Evolutionary conservation across 2,329 filamentous ascomycete species (phyloP).

Genomic region (Colletotrichum sublineola): DNA sequence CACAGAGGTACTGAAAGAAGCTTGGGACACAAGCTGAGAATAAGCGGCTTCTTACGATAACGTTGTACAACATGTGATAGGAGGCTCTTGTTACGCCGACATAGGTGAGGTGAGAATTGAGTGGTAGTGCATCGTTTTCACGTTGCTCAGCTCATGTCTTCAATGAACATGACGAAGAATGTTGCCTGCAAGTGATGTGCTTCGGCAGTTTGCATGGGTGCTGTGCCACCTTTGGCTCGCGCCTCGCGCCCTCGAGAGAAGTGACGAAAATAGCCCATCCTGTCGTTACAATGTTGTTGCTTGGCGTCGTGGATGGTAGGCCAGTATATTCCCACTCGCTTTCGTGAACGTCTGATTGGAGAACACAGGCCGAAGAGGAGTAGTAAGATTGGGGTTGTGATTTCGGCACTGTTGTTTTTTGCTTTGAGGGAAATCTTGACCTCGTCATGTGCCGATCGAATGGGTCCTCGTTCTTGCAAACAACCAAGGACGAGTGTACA

Average conservation of each 20-base stretch:
- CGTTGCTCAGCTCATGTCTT: background rate
- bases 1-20: background rate
- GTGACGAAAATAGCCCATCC: conserved; percentile 6
- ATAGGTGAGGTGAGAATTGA: conserved; percentile 21
- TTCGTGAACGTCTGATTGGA: background rate
- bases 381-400: background rate
- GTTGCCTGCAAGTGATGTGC: background rate
- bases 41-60: conserved; percentile 3
- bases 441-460: background rate
- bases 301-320: background rate
- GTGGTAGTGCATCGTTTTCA: background rate
- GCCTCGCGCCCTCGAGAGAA: background rate
- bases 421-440: background rate
- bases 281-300: background rate
- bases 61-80: conserved; percentile 6
- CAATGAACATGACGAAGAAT: background rate
- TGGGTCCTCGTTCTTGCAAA: background rate
- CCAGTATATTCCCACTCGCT: background rate
- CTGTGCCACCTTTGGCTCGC: background rate
- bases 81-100: background rate
- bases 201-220: conserved; percentile 13
- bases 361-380: background rate
- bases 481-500: background rate
- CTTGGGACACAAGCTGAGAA: background rate
- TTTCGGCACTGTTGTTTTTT: background rate